Conservation (phyloP, 2,329 filamentous ascomycete species). For the Akanthomyces dipterigenus region DNA sequence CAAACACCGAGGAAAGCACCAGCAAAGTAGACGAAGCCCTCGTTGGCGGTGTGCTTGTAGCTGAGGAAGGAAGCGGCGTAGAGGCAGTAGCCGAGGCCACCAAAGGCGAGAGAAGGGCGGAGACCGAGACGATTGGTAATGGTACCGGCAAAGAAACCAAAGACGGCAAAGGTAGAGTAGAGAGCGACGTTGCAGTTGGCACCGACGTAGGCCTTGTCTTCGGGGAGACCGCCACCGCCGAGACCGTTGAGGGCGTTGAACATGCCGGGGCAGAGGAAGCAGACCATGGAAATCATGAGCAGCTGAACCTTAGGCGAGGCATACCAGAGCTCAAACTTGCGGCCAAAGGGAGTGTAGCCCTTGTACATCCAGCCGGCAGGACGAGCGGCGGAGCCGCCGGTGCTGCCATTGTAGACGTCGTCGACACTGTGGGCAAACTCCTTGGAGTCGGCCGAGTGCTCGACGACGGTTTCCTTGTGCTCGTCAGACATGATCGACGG, state of each 20-base stretch:
- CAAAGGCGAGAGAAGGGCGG: slow-evolving; percentile 59
- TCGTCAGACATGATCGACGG: slow-evolving; percentile 10
- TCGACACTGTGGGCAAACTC: not conserved
- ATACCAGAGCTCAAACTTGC: slow-evolving; percentile 51
- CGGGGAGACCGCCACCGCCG: slow-evolving; percentile 52
- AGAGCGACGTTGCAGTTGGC: slow-evolving; percentile 54
- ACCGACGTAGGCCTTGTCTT: slow-evolving; percentile 1
- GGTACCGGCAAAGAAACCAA: slow-evolving; percentile 67
- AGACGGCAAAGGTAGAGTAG: slow-evolving; percentile 63
- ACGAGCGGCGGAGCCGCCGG: slow-evolving; percentile 20
- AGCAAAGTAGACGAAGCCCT: slow-evolving; percentile 68
- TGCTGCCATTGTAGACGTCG: not conserved
- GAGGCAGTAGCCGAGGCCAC: slow-evolving; percentile 70
- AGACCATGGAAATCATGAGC: slow-evolving; percentile 52
- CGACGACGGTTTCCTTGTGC: slow-evolving; percentile 5
- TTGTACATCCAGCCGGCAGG: slow-evolving; percentile 63
- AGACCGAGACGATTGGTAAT: slow-evolving; percentile 72
- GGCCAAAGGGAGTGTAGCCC: slow-evolving; percentile 45
- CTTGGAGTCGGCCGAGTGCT: slow-evolving; percentile 11
- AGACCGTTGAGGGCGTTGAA: slow-evolving; percentile 62
- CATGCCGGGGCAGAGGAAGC: slow-evolving; percentile 64
- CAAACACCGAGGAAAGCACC: slow-evolving; percentile 72
- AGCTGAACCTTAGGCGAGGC: slow-evolving; percentile 69
- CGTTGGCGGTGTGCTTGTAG: slow-evolving; percentile 61
- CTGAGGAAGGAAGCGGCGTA: slow-evolving; percentile 65